A percentile compares a stretch with the other conserved stretches of the same genome.
Conservation (phyloP, 768 basidiomycete species). For the Russula vinacea region DNA sequence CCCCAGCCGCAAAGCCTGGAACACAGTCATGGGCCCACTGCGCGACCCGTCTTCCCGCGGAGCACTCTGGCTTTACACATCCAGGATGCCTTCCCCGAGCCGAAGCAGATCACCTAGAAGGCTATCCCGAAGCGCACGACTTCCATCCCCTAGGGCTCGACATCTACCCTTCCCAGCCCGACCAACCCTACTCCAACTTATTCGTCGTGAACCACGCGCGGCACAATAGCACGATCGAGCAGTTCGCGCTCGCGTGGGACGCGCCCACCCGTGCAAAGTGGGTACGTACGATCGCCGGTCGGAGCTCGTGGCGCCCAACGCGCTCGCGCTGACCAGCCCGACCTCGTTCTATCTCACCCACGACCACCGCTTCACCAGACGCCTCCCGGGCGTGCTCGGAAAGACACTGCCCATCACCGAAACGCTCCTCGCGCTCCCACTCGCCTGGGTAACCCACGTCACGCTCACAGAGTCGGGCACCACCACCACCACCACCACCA, state of each 20-base stretch:
- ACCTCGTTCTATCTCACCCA: slow-evolving; percentile 70
- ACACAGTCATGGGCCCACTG: slow-evolving; percentile 75
- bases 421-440: slow-evolving; percentile 52
- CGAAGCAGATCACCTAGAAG: slow-evolving; percentile 46
- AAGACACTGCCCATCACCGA: slow-evolving; percentile 53
- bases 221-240: slow-evolving; percentile 59
- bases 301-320: slow-evolving; percentile 63
- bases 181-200: slow-evolving; percentile 49
- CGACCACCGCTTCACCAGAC: slow-evolving; percentile 66
- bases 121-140: slow-evolving; percentile 55
- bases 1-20: slow-evolving; percentile 57
- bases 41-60: slow-evolving; percentile 56
- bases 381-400: slow-evolving; percentile 51
- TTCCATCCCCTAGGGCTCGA: slow-evolving; percentile 74
- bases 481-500: neutral
- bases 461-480: slow-evolving; percentile 30
- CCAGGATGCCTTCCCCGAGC: slow-evolving; percentile 29
- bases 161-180: slow-evolving; percentile 48
- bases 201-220: slow-evolving; percentile 71
- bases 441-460: slow-evolving; percentile 59
- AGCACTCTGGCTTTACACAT: slow-evolving; percentile 53
- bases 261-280: slow-evolving; percentile 46
- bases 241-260: slow-evolving; percentile 54
- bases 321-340: slow-evolving; percentile 61
- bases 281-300: slow-evolving; percentile 58